phyloP scores from a whole-genome alignment of 345 rosid species.

The Arabidopsis thaliana region DNA sequence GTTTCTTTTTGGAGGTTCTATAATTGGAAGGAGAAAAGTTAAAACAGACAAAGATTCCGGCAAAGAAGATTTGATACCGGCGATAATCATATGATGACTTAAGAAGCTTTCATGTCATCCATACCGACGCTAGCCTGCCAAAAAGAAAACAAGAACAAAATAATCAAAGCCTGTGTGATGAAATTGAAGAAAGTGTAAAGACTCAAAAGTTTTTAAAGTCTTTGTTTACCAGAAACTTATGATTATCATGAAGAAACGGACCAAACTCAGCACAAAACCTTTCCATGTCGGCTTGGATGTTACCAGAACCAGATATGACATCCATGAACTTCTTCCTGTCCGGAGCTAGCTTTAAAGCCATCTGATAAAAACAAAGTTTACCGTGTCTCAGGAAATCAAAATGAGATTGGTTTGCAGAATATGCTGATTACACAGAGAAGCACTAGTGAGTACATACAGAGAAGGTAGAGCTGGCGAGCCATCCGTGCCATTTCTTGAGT shows the following conservation, averaged over 20 bases:
- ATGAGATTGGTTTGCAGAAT: constrained; percentile 21
- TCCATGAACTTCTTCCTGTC: constrained; percentile 97
- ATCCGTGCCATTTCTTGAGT: constrained; percentile 90
- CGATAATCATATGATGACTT: constrained; percentile 27
- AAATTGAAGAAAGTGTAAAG: constrained; percentile 15
- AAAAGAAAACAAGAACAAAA: not conserved
- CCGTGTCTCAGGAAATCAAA: constrained; percentile 17
- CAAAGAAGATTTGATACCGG: constrained; percentile 30
- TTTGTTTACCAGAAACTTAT: constrained; percentile 84
- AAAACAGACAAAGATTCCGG: constrained; percentile 13
- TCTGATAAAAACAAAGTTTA: constrained; percentile 49
- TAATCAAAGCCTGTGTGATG: constrained; percentile 24
- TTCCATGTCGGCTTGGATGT: constrained; percentile 80
- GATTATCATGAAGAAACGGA: constrained; percentile 85
- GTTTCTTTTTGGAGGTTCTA: constrained; percentile 34
- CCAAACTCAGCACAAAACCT: constrained; percentile 75
- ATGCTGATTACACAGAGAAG: not conserved
- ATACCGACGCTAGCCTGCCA: constrained; percentile 81
- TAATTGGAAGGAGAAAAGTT: constrained; percentile 20
- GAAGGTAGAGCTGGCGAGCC: constrained; percentile 95
- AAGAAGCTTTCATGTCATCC: constrained; percentile 90
- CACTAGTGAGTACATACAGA: constrained; percentile 51
- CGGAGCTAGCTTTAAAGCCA: constrained; percentile 96
- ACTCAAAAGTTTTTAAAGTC: not conserved
- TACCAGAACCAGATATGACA: constrained; percentile 81